Evolutionary conservation across 2,329 filamentous ascomycete genomes (phyloP), one percentile per base, ranked within the genome.

Genomic region (Whalleya microplaca): DNA sequence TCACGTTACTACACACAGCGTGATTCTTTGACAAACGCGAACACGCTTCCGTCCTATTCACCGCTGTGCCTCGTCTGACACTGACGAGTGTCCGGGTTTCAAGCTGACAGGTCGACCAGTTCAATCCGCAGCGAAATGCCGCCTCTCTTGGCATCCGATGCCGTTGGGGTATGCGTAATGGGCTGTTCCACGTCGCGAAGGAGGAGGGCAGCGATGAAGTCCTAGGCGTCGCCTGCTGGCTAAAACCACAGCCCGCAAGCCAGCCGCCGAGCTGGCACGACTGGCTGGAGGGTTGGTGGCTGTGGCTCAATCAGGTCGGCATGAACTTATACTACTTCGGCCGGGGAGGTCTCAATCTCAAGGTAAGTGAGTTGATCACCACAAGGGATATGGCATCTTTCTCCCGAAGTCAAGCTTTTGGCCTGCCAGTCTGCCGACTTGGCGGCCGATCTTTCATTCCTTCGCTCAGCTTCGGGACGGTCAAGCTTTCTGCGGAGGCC

Each of bases 211-310:
- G 68, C 48, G 74, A 78, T 41, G 80, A 82, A 55, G 80, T 91
- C 37, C 79, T 91, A 23, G 89, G 89, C 9, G 85, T 90, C 21
- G 84, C 87, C 55, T 90, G 89, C 82, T 92, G 89, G 89, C 76
- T 90, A 51, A 80, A 80, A 0, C 88, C 88, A 0, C 78, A 77
- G 14, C 74, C 75, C 0, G 69, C 76, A 0, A 74, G 71, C 3
- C 68, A 78, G 45, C 76, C 80, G 16, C 74, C 81, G 44, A 81
- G 79, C 5, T 91, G 87, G 87, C 73, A 76, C 21, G 78, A 84
- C 47, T 90, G 85, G 80, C 68, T 82, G 1, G 84, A 88, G 53
- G 76, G 75, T 53, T 91, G 87, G 85, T 75, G 79, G n/a, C 76
- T 92, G 14, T 91, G 85, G 75, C 71, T 85, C 51, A 79, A 81